Base-by-base conservation (phyloP, 2,329 filamentous ascomycete genomes). In the Paramyrothecium sp. region DNA sequence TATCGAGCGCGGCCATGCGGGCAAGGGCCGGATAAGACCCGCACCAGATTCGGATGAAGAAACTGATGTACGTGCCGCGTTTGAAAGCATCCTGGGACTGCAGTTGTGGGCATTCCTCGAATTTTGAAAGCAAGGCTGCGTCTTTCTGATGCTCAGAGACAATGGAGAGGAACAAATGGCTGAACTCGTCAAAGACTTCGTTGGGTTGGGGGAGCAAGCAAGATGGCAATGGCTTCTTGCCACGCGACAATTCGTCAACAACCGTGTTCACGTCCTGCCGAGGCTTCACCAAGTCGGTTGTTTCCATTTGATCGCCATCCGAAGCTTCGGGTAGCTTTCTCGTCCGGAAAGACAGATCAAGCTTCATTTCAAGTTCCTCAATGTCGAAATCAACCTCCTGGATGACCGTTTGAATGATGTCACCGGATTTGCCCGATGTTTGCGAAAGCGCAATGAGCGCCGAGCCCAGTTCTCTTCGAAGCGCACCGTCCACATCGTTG, bases 21-120 rank as follows among this genome's bases (percentile, higher is more conserved):
- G 87, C 88, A 50, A 90, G 75, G 2, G 85, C 85, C 7, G 91
- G 88, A 67, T 88, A 88, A 2, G 86, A 80, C 0, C 89, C 87
- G 57, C 84, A 90, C 85, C 90, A 92, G 17, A 92, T 83, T 55
- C 88, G 83, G 57, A 89, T 80, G 62, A 94, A 88, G 71, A 96
- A 94, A 17, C 86, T 89, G 56, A 92, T 77, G 65, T 89, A 92
- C 21, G 90, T 84, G 44, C 86, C 83, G 38, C 85, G 81, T 51
- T 84, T 81, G 34, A 83, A 73, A 1, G 85, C 87, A 7, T 76
- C 70, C 23, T 80, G 72, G 34, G 79, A 81, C 54, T 80, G 76
- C 12, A 92, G 73, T 50, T 85, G 76, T 0, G 84, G 76, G 7
- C 80, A 72, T 10, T 80, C 71, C 54, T 88, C 81, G 60, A 89